Conservation (phyloP, 1,284 basidiomycete genomes). For the Cystobasidiaceae sp. region DNA sequence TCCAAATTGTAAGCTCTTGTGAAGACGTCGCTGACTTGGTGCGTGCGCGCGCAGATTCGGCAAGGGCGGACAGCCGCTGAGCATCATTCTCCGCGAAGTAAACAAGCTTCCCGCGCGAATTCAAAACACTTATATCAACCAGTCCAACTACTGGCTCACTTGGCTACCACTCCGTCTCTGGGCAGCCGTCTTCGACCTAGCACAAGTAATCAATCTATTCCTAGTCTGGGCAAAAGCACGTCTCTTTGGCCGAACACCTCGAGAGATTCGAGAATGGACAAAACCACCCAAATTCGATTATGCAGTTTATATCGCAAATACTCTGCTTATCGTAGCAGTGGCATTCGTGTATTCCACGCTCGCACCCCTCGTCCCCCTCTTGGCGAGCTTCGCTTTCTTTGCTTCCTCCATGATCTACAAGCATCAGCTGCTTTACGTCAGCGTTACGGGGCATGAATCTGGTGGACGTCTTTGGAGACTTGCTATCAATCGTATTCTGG, state of each 20-base stretch:
- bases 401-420: constrained; percentile 63
- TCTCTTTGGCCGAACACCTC: constrained; percentile 87
- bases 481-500: constrained; percentile 74
- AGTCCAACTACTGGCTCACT: constrained; percentile 86
- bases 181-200: constrained; percentile 87
- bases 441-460: constrained; percentile 68
- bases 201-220: constrained; percentile 85
- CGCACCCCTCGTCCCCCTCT: constrained; percentile 68
- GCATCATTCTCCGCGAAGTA: constrained; percentile 34
- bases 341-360: constrained; percentile 85
- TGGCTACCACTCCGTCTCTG: constrained; percentile 94
- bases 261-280: constrained; percentile 89
- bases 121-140: constrained; percentile 55
- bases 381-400: constrained; percentile 68
- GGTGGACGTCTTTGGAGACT: constrained; percentile 91
- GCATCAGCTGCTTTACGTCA: constrained; percentile 56
- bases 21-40: no score
- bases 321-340: constrained; percentile 79
- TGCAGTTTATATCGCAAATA: constrained; percentile 61
- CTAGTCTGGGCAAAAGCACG: constrained; percentile 79
- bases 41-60: constrained; percentile 34
- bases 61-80: constrained; percentile 29
- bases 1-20: constrained; percentile 15
- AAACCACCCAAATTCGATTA: constrained; percentile 91
- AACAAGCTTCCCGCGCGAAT: constrained; percentile 36